These are phyloP conservation scores for Hypsizygus ulmarius DNA, from an alignment of 1,284 basidiomycete species.

Conservation along the genomic window DNA sequence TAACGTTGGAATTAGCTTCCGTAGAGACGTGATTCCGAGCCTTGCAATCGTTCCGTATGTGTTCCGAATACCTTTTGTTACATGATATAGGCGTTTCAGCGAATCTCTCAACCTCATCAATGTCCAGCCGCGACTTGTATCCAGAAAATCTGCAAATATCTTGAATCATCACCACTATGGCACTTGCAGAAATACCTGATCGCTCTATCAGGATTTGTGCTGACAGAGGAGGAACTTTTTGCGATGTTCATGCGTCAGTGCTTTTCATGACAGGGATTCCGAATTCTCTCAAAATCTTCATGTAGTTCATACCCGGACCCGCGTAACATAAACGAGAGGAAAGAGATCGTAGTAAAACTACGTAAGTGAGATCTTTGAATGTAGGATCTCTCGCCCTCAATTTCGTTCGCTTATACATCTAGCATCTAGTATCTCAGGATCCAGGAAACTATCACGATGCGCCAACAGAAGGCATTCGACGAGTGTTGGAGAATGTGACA, in stretches of 20 bases:
- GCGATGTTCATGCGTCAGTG: slow-evolving; percentile 74
- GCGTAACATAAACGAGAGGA: slow-evolving; percentile 53
- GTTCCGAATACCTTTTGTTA: slow-evolving; percentile 17
- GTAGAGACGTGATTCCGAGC: neutral
- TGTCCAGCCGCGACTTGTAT: neutral
- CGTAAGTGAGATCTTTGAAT: slow-evolving; percentile 52
- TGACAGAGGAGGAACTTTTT: slow-evolving; percentile 73
- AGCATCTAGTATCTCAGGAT: slow-evolving; percentile 74
- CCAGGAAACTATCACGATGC: slow-evolving; percentile 89
- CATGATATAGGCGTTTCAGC: slow-evolving; percentile 5
- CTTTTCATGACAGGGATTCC: neutral
- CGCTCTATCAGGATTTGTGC: slow-evolving; percentile 57
- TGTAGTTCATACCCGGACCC: slow-evolving; percentile 72
- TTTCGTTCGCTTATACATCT: neutral
- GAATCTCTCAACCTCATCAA: neutral
- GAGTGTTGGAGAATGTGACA: slow-evolving; percentile 82
- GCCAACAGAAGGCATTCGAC: slow-evolving; percentile 90
- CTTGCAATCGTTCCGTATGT: slow-evolving; percentile 15
- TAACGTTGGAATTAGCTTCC: slow-evolving; percentile 1
- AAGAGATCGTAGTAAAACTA: slow-evolving; percentile 80
- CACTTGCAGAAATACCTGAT: slow-evolving; percentile 44
- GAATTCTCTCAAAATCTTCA: neutral
- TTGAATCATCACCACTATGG: slow-evolving; percentile 4
- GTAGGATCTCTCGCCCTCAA: slow-evolving; percentile 36
- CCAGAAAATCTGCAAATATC: neutral